phyloP scores from a whole-genome alignment of 73 alveolate species.

The Paramecium sexaurelia region DNA sequence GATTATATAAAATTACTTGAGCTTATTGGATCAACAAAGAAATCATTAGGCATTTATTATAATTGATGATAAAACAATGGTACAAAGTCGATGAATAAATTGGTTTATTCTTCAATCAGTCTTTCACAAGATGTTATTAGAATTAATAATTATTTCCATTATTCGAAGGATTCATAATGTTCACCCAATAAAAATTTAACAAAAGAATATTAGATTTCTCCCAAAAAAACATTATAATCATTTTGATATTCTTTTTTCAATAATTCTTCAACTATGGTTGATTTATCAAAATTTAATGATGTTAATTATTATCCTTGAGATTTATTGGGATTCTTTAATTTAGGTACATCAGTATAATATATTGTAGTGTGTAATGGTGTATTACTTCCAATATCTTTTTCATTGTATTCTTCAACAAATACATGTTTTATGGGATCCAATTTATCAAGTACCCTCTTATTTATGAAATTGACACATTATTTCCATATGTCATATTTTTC shows the following conservation, averaged over 20 bases:
- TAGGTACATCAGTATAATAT: slow-evolving; percentile 65
- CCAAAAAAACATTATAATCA: slow-evolving; percentile 67
- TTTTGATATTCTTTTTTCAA: slow-evolving; percentile 63
- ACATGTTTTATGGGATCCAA: slow-evolving; percentile 63
- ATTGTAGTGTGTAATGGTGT: slow-evolving; percentile 56
- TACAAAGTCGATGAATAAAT: slow-evolving; percentile 72
- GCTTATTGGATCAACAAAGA: slow-evolving; percentile 78
- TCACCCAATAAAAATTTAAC: slow-evolving; percentile 76
- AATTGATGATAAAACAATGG: slow-evolving; percentile 76
- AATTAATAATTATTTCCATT: slow-evolving; percentile 77
- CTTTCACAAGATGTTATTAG: slow-evolving; percentile 74
- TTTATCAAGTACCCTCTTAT: slow-evolving; percentile 63
- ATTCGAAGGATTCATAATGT: slow-evolving; percentile 75
- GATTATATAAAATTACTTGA: slow-evolving; percentile 76
- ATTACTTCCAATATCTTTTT: slow-evolving; percentile 53
- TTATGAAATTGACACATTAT: slow-evolving; percentile 68
- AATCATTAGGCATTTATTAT: slow-evolving; percentile 77
- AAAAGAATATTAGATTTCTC: slow-evolving; percentile 80
- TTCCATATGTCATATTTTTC: slow-evolving; percentile 76
- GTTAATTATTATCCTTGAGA: slow-evolving; percentile 70
- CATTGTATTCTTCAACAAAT: slow-evolving; percentile 63
- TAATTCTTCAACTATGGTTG: slow-evolving; percentile 65
- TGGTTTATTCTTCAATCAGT: slow-evolving; percentile 65
- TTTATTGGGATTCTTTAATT: slow-evolving; percentile 53
- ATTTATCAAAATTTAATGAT: slow-evolving; percentile 74